phyloP scores from a whole-genome alignment of 2,329 filamentous ascomycete genomes.

The Fusarium praegraminearum region DNA sequence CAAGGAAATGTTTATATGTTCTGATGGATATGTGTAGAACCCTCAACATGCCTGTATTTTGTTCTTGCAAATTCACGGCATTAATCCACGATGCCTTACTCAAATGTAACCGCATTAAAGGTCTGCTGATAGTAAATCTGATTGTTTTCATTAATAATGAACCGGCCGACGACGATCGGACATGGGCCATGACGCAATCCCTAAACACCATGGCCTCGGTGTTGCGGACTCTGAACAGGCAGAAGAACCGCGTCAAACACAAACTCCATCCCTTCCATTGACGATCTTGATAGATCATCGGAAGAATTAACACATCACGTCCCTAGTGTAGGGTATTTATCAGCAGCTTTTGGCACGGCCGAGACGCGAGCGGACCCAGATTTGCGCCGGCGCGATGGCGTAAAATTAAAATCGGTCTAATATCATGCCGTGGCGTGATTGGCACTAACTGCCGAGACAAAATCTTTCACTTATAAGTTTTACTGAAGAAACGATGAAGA shows the following conservation, averaged over 20 bases:
- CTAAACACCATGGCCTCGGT: not conserved
- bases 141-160: too few species aligned
- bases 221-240: not conserved
- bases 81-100: too few species aligned
- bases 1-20: too few species aligned
- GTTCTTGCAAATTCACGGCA: too few species aligned
- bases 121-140: too few species aligned
- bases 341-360: not conserved
- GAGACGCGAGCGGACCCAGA: not conserved
- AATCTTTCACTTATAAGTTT: too few species aligned
- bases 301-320: not conserved
- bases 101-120: too few species aligned
- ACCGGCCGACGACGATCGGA: not conserved
- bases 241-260: fast-evolving
- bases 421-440: not conserved
- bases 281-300: too few species aligned
- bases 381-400: not conserved
- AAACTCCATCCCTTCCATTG: not conserved
- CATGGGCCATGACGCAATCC: not conserved
- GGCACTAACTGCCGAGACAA: not conserved
- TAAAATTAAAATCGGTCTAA: not conserved
- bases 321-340: not conserved
- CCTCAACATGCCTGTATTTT: too few species aligned
- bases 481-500: too few species aligned
- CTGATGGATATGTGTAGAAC: too few species aligned